These are phyloP conservation scores for Fraxinus angustifolia DNA, from an alignment of 305 asterid species.

Conservation along the genomic window DNA sequence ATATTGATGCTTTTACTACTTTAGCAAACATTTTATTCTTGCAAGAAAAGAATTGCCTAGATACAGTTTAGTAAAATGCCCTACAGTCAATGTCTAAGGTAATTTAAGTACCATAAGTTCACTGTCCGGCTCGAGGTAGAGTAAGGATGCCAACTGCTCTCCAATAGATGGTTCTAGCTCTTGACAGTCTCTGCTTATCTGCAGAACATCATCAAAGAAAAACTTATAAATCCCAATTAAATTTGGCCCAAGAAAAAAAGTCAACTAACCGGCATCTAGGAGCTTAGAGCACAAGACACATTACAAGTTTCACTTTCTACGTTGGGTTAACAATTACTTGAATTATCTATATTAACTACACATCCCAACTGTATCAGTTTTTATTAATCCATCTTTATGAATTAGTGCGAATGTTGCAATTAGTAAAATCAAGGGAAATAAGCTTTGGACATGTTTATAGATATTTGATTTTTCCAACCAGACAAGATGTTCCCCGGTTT, in stretches of 20 bases:
- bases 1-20: neutral
- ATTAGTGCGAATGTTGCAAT: neutral
- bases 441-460: neutral
- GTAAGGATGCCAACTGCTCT: slow-evolving; percentile 86
- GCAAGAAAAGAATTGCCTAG: neutral
- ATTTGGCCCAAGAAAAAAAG: neutral
- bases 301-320: neutral
- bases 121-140: slow-evolving; percentile 95
- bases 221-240: neutral
- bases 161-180: slow-evolving; percentile 90
- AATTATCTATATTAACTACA: neutral
- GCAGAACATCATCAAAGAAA: slow-evolving; percentile 23
- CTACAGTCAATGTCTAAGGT: slow-evolving; percentile 10
- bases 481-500: neutral
- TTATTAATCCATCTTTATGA: neutral
- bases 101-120: slow-evolving; percentile 76
- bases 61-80: slow-evolving; percentile 10
- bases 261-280: neutral
- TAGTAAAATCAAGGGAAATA: neutral
- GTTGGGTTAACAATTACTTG: neutral
- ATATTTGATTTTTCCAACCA: neutral
- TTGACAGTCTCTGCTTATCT: slow-evolving; percentile 98
- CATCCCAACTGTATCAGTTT: neutral
- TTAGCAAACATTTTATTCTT: neutral
- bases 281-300: neutral